These are phyloP conservation scores for Lipomyces japonicus DNA, from an alignment of 805 yeast genomes.

Conservation along the genomic window DNA sequence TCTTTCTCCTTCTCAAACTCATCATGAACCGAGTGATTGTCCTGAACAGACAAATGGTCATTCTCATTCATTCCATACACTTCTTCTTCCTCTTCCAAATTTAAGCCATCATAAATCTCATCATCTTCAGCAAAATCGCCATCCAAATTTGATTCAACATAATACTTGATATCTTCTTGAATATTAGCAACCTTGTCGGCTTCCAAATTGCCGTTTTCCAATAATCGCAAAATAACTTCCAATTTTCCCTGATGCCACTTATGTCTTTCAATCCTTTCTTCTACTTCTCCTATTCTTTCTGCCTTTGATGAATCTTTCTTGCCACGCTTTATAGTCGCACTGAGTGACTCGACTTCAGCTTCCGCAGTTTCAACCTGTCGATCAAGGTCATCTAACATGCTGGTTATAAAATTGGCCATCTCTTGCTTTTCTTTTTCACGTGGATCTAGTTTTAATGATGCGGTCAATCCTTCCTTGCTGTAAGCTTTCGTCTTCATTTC, in stretches of 20 bases:
- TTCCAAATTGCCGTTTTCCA: constrained; percentile 77
- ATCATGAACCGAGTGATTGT: constrained; percentile 24
- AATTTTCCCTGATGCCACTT: constrained; percentile 72
- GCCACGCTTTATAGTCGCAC: constrained; percentile 53
- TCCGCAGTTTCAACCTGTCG: constrained; percentile 77
- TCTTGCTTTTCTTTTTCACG: constrained; percentile 76
- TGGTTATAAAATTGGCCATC: constrained; percentile 63
- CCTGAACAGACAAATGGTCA: constrained; percentile 24
- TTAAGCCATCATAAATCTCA: constrained; percentile 82
- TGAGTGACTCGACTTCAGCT: constrained; percentile 59
- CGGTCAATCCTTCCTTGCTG: constrained; percentile 84
- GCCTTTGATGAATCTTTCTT: constrained; percentile 57
- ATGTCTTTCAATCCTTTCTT: constrained; percentile 65
- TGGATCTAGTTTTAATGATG: constrained; percentile 66
- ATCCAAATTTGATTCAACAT: constrained; percentile 89
- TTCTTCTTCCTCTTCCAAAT: constrained; percentile 56
- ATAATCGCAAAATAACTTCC: constrained; percentile 68
- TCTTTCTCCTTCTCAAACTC: constrained; percentile 29
- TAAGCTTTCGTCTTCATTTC: constrained; percentile 91
- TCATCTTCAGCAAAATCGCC: constrained; percentile 92
- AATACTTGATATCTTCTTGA: constrained; percentile 86
- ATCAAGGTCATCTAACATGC: constrained; percentile 71
- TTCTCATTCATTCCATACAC: constrained; percentile 38
- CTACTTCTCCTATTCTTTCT: constrained; percentile 58
- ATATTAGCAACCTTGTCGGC: constrained; percentile 72